Evolutionary conservation across 495 filamentous ascomycete species (phyloP), one percentile per base, ranked within the genome.

Genomic region (Cercophora samala): DNA sequence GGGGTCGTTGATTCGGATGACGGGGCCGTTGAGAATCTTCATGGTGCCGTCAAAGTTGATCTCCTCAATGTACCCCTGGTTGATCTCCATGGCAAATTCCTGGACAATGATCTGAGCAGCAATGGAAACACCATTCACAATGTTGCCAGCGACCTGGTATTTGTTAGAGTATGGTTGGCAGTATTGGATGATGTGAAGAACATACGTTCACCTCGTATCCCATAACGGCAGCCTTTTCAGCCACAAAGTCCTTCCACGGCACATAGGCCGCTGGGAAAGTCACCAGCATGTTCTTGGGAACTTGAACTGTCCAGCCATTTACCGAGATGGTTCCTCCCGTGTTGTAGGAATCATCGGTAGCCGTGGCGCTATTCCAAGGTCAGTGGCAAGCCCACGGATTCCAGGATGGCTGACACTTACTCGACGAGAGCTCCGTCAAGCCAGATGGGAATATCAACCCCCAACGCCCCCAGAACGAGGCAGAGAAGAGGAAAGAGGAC

Each of bases 1-100:
- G 25, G 79, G 79, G 63, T 81, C 78, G 63, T 79, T 81, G 72
- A 81, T 79, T n/a, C 76, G 70, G 32, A 81, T 63, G 9, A 19
- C 73, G 2, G 77, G 78, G 0, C 79, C 79, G 61, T 74, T 72
- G 18, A 13, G 24, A 29, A 81, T 78, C 52, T 75, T 67, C 21
- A 81, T 74, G 24, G 66, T 66, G 6, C 74, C 76, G 60, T 70
- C 70, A 54, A 68, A 69, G 67, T 72, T 69, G 58, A 81, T 65
- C 5, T 65, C 61, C 13, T 77, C 73, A 29, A 81, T 77, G 54
- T 76, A 70, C 8, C 79, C 79, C 17, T 72, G 72, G 58, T 73
- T 72, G 29, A 64, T 18, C 17, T 75, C 70, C 29, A 79, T 65
- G 55, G 66, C 64, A 42, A 80, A 73, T 61, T 78, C 70, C 8